These are phyloP conservation scores for Phytophthora pisi DNA, from an alignment of 352 stramenopile genomes.

Conservation along the genomic window DNA sequence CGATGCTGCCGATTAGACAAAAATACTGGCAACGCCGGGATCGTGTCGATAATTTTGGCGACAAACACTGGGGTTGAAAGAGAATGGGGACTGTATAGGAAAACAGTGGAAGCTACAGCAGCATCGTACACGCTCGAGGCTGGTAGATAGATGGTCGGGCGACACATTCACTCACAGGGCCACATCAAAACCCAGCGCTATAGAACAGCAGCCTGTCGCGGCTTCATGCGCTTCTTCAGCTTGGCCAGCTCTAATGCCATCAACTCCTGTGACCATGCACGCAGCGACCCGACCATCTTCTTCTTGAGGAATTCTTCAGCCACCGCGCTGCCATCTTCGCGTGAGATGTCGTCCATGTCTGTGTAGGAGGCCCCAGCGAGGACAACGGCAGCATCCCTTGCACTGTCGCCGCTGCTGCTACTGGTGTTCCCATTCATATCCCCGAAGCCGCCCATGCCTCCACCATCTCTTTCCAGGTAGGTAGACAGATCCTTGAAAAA, in stretches of 20 bases:
- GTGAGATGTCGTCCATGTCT: slow-evolving; percentile 34
- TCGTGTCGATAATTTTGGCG: background rate
- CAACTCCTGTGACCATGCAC: slow-evolving; percentile 73
- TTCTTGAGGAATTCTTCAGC: slow-evolving; percentile 73
- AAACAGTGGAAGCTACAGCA: slow-evolving; percentile 16
- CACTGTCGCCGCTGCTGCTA: slow-evolving; percentile 22
- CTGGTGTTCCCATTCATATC: slow-evolving; percentile 23
- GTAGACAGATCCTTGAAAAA: slow-evolving; percentile 83
- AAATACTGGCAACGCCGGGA: background rate
- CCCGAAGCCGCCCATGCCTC: slow-evolving; percentile 27
- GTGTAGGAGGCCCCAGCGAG: slow-evolving; percentile 37
- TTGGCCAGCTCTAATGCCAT: slow-evolving; percentile 68
- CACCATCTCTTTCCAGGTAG: slow-evolving; percentile 68
- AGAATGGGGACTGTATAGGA: background rate
- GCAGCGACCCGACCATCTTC: slow-evolving; percentile 78
- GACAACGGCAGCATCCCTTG: slow-evolving; percentile 22
- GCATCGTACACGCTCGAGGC: slow-evolving; percentile 3
- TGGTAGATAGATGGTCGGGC: slow-evolving; percentile 7
- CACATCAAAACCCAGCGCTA: slow-evolving; percentile 24
- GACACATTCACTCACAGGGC: background rate
- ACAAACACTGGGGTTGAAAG: background rate
- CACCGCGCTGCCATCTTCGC: slow-evolving; percentile 42
- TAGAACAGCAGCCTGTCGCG: slow-evolving; percentile 57
- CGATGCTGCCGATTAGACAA: background rate
- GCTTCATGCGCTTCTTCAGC: slow-evolving; percentile 77